phyloP scores from a whole-genome alignment of 139 green algal species.

The Chlorella vulgaris region DNA sequence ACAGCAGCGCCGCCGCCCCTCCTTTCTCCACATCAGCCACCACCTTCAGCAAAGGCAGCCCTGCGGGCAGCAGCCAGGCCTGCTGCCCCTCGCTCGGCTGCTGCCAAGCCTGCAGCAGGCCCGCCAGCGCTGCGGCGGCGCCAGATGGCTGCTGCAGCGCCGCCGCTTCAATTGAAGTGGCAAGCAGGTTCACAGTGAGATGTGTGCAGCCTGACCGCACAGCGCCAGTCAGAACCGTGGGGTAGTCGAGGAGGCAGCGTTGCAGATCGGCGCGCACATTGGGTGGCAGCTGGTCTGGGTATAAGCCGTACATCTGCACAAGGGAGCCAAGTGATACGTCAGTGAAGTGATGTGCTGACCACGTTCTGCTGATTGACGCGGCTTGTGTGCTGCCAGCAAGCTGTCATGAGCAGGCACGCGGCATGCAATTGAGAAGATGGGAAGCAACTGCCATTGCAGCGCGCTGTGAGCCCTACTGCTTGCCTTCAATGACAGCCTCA shows the following conservation, averaged over 20 bases:
- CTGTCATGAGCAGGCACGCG: too few relatives aligned
- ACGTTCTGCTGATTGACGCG: too few relatives aligned
- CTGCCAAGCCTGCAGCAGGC: background rate
- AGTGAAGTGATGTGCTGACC: too few relatives aligned
- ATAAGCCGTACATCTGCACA: slow-evolving; percentile 11
- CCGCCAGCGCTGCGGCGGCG: background rate
- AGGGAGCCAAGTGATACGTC: too few relatives aligned
- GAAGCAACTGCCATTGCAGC: too few relatives aligned
- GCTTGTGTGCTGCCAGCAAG: too few relatives aligned
- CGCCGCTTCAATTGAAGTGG: background rate
- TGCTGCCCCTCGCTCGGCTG: background rate
- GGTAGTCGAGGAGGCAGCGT: background rate
- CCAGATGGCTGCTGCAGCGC: background rate
- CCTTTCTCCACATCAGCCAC: background rate
- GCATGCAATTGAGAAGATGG: too few relatives aligned
- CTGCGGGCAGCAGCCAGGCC: background rate
- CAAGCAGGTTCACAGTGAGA: background rate
- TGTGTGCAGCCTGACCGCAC: slow-evolving; percentile 19
- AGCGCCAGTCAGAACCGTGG: background rate
- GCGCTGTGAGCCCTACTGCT: too few relatives aligned
- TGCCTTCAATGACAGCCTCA: slow-evolving; percentile 11
- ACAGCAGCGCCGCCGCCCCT: slow-evolving; percentile 2
- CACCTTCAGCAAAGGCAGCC: slow-evolving; percentile 3
- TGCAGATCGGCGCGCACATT: slow-evolving; percentile 6
- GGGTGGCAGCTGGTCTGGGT: slow-evolving; percentile 11